Percentiles rank a stretch among this genome's conserved stretches.
These are phyloP conservation scores for Nepenthes gracilis DNA, from an alignment of 148 eudicot genomes.

Conservation along the genomic window DNA sequence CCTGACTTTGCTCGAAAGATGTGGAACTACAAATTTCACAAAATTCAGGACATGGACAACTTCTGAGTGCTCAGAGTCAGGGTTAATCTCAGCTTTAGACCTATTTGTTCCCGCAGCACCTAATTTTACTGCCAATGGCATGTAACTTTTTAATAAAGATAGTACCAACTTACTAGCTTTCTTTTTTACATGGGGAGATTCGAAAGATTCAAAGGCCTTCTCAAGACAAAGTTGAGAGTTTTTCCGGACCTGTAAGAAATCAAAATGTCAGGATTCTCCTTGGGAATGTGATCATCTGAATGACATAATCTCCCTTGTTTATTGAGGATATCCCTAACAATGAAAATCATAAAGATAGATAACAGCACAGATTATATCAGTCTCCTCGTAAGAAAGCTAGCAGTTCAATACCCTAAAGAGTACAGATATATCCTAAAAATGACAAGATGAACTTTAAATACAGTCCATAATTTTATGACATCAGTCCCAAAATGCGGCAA, in stretches of 20 bases:
- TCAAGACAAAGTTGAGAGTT: slow-evolving; percentile 62
- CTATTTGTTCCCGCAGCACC: slow-evolving; percentile 18
- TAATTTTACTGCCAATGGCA: slow-evolving; percentile 29
- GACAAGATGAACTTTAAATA: background rate
- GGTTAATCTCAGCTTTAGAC: slow-evolving; percentile 18
- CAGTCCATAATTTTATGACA: background rate
- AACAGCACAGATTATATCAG: no score
- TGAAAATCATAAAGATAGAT: no score
- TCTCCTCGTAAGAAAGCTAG: no score
- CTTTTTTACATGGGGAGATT: slow-evolving; percentile 28
- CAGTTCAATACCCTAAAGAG: no score
- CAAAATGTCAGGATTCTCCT: slow-evolving; percentile 1
- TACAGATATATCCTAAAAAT: background rate
- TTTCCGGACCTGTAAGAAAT: slow-evolving; percentile 57
- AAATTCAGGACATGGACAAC: slow-evolving; percentile 51
- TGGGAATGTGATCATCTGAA: background rate
- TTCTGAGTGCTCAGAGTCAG: slow-evolving; percentile 49
- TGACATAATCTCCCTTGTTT: background rate
- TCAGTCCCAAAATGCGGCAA: no score
- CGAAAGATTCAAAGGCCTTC: slow-evolving; percentile 41
- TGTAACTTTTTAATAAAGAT: slow-evolving; percentile 39
- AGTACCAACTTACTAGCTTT: slow-evolving; percentile 48
- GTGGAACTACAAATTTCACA: slow-evolving; percentile 46
- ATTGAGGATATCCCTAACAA: no score
- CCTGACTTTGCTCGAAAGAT: slow-evolving; percentile 35